Evolutionary conservation across 495 filamentous ascomycete species (phyloP).

Genomic region (Choiromyces venosus): DNA sequence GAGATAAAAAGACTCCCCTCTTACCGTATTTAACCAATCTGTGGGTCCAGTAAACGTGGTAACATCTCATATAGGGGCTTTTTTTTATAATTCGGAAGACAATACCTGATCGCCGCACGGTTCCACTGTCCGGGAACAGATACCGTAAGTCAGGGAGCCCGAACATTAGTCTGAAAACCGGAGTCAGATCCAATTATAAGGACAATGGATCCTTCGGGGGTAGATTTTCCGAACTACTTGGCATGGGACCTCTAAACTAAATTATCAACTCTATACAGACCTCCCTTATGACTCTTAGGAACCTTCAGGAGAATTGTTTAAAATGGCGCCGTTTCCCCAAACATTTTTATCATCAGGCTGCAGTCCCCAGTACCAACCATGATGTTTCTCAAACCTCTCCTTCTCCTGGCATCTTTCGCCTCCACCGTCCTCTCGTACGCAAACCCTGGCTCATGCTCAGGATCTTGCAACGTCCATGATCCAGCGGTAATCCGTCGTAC

Average conservation of each 20-base stretch:
- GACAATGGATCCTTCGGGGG: not conserved
- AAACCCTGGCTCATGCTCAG: conserved; percentile 55
- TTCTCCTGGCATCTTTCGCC: conserved; percentile 12
- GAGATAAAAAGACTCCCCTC: too few relatives aligned
- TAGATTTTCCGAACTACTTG: not conserved
- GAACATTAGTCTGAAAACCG: not conserved
- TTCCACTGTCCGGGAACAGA: too few relatives aligned
- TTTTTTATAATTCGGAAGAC: not conserved
- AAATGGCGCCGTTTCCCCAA: not conserved
- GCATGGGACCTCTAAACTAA: not conserved
- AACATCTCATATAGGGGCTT: too few relatives aligned
- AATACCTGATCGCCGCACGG: not conserved
- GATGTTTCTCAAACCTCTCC: conserved; percentile 3
- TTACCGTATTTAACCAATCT: too few relatives aligned
- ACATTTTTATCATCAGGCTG: not conserved
- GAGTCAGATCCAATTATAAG: not conserved
- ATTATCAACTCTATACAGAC: not conserved
- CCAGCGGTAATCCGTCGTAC: conserved; percentile 58
- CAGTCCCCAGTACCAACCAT: not conserved
- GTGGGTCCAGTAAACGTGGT: too few relatives aligned
- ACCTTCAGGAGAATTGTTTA: not conserved
- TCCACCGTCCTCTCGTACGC: conserved; percentile 2
- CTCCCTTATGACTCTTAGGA: not conserved
- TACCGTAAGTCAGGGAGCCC: too few relatives aligned
- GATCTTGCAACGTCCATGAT: conserved; percentile 61